Evolutionary conservation across 805 yeast genomes (phyloP), one percentile per base, ranked within the genome.

Genomic region (Metschnikowia shivogae): DNA sequence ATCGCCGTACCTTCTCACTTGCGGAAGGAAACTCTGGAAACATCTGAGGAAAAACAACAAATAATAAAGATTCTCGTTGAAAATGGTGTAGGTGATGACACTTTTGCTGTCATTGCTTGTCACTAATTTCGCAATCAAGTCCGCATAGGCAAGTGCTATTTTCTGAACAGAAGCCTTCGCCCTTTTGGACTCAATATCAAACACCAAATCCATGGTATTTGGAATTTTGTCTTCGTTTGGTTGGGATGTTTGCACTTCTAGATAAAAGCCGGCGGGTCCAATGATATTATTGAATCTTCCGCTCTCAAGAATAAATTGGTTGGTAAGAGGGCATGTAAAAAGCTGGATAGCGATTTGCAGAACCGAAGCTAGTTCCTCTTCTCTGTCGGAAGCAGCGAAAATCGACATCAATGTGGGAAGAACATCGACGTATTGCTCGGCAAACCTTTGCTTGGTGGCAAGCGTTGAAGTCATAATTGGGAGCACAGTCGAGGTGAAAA

Each of bases 1-100:
- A 6, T 81, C 83, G 9, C 89, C 92, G 36, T 70, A 70, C 49
- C 81, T 82, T 47, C 89, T 72, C 45, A 61, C 68, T 26, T 83
- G 62, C 22, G 74, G 68, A 71, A 78, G 78, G 33, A 76, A 75
- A 20, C 82, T 80, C 55, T 83, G 85, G 58, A 80, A 83, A 13
- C 69, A 59, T 43, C 75, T 70, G 24, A 81, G 65, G n/a, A 81
- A 64, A 9, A 73, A 59, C 2, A 78, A 58, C 1, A 81, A 44
- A 29, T 74, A 60, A 8, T 65, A 57, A 34, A 82, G 58, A 42
- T 66, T 70, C 19, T 64, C 60, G n/a, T 65, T 61, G 6, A 59
- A 45, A 14, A 73, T 55, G 13, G 77, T 50, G 7, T 37, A 34
- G 22, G 46, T 36, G 19, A 62, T 45, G 2, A 47, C 45, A n/a